Percentiles rank a stretch among this genome's conserved stretches.
phyloP scores from a whole-genome alignment of 2,329 filamentous ascomycete genomes.

The Pyrenochaeta sp. region DNA sequence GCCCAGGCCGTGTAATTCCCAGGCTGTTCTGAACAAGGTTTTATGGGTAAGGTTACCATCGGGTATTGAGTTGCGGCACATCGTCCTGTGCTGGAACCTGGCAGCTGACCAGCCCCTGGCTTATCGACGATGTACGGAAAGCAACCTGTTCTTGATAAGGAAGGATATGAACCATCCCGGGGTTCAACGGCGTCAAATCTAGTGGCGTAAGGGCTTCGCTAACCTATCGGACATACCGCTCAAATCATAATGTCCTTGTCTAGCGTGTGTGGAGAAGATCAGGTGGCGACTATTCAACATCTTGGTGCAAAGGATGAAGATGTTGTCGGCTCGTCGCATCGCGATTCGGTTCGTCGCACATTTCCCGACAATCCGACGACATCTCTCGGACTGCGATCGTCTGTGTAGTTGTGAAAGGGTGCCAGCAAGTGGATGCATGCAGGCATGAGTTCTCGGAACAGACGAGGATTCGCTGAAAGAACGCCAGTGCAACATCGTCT shows the following conservation, averaged over 20 bases:
- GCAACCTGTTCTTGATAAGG: neutral
- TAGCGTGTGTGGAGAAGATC: slow-evolving; percentile 23
- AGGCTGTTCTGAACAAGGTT: too few species aligned
- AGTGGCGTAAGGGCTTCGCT: neutral
- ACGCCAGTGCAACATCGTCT: slow-evolving; percentile 12
- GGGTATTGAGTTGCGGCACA: neutral
- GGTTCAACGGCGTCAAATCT: neutral
- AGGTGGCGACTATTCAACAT: slow-evolving; percentile 18
- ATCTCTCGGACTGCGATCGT: slow-evolving; percentile 10
- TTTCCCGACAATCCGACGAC: slow-evolving; percentile 12
- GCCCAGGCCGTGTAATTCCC: too few species aligned
- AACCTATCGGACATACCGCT: slow-evolving; percentile 3
- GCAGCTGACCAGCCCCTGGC: neutral
- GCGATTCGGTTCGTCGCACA: slow-evolving; percentile 21
- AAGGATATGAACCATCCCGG: neutral
- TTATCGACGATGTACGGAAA: neutral
- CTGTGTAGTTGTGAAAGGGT: slow-evolving; percentile 12
- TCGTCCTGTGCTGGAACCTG: too few species aligned
- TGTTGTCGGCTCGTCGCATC: slow-evolving; percentile 13
- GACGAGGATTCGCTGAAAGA: slow-evolving; percentile 18
- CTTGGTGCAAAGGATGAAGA: slow-evolving; percentile 8
- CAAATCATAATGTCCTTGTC: slow-evolving; percentile 2
- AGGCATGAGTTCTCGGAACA: slow-evolving; percentile 6
- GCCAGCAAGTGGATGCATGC: slow-evolving; percentile 7
- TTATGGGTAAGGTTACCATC: neutral